These are phyloP conservation scores for Huntiella moniliformis DNA, from an alignment of 2,329 filamentous ascomycete species.

Conservation along the genomic window DNA sequence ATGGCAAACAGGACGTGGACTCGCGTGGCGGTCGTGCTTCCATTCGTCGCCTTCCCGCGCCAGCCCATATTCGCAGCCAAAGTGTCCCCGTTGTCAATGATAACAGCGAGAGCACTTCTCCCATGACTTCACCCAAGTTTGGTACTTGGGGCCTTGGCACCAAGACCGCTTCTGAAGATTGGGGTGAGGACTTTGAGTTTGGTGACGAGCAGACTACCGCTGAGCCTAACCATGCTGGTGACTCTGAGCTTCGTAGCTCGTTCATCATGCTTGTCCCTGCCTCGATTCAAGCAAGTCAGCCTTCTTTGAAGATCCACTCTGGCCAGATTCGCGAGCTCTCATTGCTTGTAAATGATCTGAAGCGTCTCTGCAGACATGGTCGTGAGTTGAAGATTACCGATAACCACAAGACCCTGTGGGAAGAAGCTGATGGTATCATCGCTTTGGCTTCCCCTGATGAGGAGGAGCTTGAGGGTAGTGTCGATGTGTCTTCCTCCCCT, in stretches of 20 bases:
- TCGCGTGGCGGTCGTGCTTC: constrained; percentile 48
- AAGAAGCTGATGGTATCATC: constrained; percentile 73
- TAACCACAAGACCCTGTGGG: constrained; percentile 44
- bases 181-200: constrained; percentile 82
- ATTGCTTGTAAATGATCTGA: constrained; percentile 64
- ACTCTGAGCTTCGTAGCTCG: constrained; percentile 15
- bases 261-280: constrained; percentile 53
- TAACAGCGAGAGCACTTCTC: constrained; percentile 23
- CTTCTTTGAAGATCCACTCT: constrained; percentile 65
- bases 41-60: constrained; percentile 48
- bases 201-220: constrained; percentile 24
- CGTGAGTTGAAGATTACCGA: constrained; percentile 48
- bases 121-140: constrained; percentile 37
- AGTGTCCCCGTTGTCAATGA: constrained; percentile 61
- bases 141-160: constrained; percentile 67
- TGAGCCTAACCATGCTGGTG: constrained; percentile 20
- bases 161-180: constrained; percentile 67
- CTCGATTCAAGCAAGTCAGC: constrained; percentile 63
- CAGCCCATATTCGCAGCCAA: constrained; percentile 58
- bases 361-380: constrained; percentile 54
- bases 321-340: constrained; percentile 70
- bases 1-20: constrained; percentile 56
- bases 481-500: constrained; percentile 21
- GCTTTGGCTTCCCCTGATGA: constrained; percentile 57
- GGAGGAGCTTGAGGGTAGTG: constrained; percentile 28